Evolutionary conservation across 257 asterid genomes (phyloP).

Genomic region (Solanum paucissectum): DNA sequence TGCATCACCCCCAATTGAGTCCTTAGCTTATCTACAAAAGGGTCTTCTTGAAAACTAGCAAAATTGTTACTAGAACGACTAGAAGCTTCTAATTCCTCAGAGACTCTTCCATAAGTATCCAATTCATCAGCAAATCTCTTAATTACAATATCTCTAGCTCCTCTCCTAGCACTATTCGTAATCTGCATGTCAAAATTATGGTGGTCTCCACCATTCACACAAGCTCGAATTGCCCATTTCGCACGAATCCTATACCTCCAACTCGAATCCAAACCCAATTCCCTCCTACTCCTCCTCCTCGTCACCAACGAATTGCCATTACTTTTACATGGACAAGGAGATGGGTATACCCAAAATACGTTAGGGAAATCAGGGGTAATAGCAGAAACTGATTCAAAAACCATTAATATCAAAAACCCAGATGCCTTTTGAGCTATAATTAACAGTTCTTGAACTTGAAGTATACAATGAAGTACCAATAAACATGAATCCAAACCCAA

Average conservation of each 20-base stretch:
- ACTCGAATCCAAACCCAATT: neutral
- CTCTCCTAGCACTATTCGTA: conserved; percentile 26
- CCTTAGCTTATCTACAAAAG: conserved; percentile 87
- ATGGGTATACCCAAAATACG: conserved; percentile 11
- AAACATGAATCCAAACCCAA: neutral
- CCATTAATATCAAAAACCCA: conserved; percentile 9
- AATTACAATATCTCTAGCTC: conserved; percentile 37
- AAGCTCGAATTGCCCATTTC: conserved; percentile 29
- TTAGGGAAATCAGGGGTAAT: conserved; percentile 34
- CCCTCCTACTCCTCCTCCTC: neutral
- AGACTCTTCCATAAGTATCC: conserved; percentile 4
- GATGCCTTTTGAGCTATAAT: neutral
- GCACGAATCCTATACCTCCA: neutral
- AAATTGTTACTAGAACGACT: conserved; percentile 25
- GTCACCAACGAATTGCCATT: neutral
- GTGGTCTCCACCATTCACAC: conserved; percentile 34
- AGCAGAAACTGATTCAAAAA: conserved; percentile 34
- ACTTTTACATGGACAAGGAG: conserved; percentile 17
- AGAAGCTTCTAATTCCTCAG: conserved; percentile 22
- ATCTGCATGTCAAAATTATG: conserved; percentile 19
- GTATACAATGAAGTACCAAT: neutral
- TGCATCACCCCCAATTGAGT: conserved; percentile 88
- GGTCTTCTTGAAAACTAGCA: conserved; percentile 65
- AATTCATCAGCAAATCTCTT: conserved; percentile 49
- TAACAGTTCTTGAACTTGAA: neutral